Conservation (phyloP, 495 filamentous ascomycete species). For the Tuber calosporum region DNA sequence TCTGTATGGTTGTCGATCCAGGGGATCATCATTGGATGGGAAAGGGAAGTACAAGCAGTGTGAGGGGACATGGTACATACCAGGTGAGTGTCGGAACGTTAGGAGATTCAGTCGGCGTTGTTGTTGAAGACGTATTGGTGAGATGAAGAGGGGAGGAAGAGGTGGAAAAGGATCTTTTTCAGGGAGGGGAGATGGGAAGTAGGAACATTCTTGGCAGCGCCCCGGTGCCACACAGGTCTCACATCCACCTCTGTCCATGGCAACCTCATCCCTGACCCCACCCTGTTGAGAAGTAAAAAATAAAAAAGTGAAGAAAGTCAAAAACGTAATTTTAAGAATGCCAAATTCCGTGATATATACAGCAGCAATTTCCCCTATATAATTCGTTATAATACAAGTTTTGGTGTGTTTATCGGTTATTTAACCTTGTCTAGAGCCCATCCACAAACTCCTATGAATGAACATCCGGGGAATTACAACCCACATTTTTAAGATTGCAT, state of each 20-base stretch:
- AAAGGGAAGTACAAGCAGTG: background rate
- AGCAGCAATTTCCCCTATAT: background rate
- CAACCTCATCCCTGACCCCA: background rate
- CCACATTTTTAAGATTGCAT: background rate
- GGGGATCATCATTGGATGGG: background rate
- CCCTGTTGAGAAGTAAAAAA: background rate
- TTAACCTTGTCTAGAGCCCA: background rate
- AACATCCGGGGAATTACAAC: background rate
- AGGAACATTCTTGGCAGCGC: background rate
- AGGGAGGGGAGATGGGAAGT: background rate
- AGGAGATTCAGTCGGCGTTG: background rate
- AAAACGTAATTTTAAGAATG: background rate
- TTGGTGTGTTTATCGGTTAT: background rate
- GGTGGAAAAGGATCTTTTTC: background rate
- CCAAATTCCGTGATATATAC: conserved; percentile 1
- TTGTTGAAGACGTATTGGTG: background rate
- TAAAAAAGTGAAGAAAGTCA: background rate
- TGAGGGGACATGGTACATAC: background rate
- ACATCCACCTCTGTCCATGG: background rate
- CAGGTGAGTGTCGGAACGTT: background rate
- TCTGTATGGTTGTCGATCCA: conserved; percentile 3
- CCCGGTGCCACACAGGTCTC: background rate
- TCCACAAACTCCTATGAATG: background rate
- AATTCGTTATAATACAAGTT: background rate
- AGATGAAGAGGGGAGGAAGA: background rate